These are phyloP conservation scores for Dictyostelium brefeldianum DNA, from an alignment of 78 protist genomes.

Conservation along the genomic window DNA sequence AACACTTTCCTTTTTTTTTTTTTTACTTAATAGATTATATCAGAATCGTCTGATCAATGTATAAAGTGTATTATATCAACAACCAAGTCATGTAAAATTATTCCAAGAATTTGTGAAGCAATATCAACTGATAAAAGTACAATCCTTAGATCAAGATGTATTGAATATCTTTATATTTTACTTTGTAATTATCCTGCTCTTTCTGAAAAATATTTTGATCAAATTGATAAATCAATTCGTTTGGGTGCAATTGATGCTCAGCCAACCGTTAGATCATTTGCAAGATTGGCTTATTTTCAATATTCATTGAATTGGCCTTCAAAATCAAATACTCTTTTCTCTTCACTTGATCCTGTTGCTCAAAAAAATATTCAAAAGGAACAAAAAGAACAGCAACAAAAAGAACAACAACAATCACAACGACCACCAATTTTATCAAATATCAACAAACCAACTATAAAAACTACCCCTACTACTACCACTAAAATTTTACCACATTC, in stretches of 20 bases:
- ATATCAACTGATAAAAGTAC: conserved; percentile 34
- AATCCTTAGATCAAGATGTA: background rate
- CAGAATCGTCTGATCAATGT: conserved; percentile 60
- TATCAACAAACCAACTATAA: background rate
- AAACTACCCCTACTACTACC: background rate
- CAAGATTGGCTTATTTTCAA: conserved; percentile 10
- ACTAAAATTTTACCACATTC: background rate
- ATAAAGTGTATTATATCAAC: conserved; percentile 43
- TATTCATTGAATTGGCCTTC: conserved; percentile 9
- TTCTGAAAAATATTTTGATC: conserved; percentile 21
- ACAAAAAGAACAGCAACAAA: background rate
- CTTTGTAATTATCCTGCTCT: background rate
- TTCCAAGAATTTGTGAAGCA: conserved; percentile 10
- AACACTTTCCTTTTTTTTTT: background rate
- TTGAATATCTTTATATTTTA: conserved; percentile 27
- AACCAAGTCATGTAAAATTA: conserved; percentile 24
- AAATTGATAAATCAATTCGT: conserved; percentile 24
- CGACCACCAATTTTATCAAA: background rate
- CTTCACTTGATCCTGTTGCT: conserved; percentile 16
- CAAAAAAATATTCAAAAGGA: conserved; percentile 49
- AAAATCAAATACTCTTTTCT: background rate
- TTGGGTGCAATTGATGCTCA: conserved; percentile 33
- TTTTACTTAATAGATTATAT: conserved; percentile 11
- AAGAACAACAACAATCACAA: conserved; percentile 16
- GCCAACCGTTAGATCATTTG: background rate